phyloP scores from a whole-genome alignment of 257 asterid genomes.

The Solanum paucissectum region DNA sequence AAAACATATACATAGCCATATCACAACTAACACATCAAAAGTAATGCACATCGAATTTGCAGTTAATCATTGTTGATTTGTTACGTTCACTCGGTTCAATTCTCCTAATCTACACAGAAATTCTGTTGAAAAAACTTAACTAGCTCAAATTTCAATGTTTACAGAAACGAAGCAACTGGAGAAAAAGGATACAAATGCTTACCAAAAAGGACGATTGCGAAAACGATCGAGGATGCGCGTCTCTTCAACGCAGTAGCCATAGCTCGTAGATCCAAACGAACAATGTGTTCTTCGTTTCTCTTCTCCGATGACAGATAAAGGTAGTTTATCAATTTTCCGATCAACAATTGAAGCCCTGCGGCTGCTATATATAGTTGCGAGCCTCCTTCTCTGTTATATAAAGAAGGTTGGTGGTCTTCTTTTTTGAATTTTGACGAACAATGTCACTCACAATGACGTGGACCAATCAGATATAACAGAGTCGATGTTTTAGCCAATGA shows the following conservation, averaged over 20 bases:
- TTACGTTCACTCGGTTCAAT: not conserved
- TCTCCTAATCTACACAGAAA: not conserved
- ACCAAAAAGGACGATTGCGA: constrained; percentile 47
- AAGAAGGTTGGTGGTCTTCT: not conserved
- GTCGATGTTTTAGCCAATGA: not conserved
- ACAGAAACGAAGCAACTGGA: not conserved
- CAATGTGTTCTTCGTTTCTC: not conserved
- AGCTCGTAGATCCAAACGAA: not conserved
- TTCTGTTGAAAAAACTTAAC: not conserved
- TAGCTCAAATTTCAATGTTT: not conserved
- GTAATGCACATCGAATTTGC: not conserved
- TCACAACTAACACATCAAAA: not conserved
- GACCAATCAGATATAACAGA: constrained; percentile 29
- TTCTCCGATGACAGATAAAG: not conserved
- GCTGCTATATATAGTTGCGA: not conserved
- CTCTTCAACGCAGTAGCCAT: constrained; percentile 55
- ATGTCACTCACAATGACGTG: constrained; percentile 46
- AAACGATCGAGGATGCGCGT: constrained; percentile 33
- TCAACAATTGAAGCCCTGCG: not conserved
- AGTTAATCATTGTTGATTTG: not conserved
- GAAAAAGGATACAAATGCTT: constrained; percentile 6
- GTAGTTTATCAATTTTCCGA: not conserved
- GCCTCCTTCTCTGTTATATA: not conserved
- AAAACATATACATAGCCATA: not conserved
- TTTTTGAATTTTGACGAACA: not conserved